phyloP scores from a whole-genome alignment of 169 alveolate genomes.

The Plasmodium inui region DNA sequence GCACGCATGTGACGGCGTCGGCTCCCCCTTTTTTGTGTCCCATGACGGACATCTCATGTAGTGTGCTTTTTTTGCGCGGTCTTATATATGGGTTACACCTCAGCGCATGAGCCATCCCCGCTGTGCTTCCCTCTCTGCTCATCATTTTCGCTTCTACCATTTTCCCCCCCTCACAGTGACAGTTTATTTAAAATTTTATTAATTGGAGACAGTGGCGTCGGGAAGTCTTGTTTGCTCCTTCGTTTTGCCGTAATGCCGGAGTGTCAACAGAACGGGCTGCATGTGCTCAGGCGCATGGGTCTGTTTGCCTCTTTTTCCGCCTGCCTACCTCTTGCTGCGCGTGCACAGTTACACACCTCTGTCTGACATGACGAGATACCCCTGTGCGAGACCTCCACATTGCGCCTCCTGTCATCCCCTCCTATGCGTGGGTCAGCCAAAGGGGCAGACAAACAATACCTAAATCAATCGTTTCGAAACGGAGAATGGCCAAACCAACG shows the following conservation, averaged over 20 bases:
- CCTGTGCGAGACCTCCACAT: background rate
- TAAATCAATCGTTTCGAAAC: background rate
- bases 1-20: background rate
- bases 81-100: background rate
- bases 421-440: background rate
- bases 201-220: conserved; percentile 99
- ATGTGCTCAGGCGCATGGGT: background rate
- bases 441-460: background rate
- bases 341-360: background rate
- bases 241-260: conserved; percentile 93
- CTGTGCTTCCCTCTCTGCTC: background rate
- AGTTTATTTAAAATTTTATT: conserved; percentile 95
- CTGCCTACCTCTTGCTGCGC: background rate
- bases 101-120: background rate
- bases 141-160: background rate
- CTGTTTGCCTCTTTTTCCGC: no score
- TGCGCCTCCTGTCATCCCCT: background rate
- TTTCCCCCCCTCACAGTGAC: conserved; percentile 85
- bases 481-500: background rate
- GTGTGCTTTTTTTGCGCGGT: background rate
- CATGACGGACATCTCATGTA: background rate
- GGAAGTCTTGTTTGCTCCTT: conserved; percentile 96
- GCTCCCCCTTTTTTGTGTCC: background rate
- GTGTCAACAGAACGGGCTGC: background rate
- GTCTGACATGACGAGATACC: background rate